These are phyloP conservation scores for Boletus fagicola DNA, from an alignment of 768 basidiomycete genomes.

Conservation along the genomic window DNA sequence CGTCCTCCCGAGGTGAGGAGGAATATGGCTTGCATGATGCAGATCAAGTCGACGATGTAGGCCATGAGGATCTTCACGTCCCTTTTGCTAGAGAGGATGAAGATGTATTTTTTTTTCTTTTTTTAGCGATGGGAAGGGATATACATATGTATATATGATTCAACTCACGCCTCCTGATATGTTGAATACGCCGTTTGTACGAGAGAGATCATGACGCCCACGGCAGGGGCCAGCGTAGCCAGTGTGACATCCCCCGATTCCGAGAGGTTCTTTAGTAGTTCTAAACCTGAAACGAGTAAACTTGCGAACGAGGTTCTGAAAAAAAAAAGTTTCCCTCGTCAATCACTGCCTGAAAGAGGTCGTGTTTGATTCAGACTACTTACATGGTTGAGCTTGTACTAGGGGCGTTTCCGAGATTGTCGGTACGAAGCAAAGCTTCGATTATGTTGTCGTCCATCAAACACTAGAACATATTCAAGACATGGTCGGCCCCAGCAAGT, in stretches of 20 bases:
- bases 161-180: conserved; percentile 11
- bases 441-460: conserved; percentile 7
- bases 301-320: conserved; percentile 1
- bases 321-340: background rate
- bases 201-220: background rate
- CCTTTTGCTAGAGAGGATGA: background rate
- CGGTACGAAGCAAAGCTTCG: background rate
- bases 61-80: conserved; percentile 14
- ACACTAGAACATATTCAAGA: background rate
- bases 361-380: background rate
- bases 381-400: background rate
- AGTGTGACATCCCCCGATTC: background rate
- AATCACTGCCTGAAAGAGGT: background rate
- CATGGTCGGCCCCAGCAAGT: background rate
- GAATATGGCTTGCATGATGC: conserved; percentile 16
- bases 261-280: background rate
- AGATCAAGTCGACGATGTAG: conserved; percentile 15
- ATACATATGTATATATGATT: too few species aligned
- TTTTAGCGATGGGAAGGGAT: background rate
- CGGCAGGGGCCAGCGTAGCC: background rate
- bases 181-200: background rate
- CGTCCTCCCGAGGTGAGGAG: background rate
- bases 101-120: background rate
- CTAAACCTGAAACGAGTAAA: background rate
- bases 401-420: background rate